A percentile compares a stretch with the other conserved stretches of the same genome.
Evolutionary conservation across 2,329 filamentous ascomycete genomes (phyloP).

Genomic region (Colletotrichum coccodes): DNA sequence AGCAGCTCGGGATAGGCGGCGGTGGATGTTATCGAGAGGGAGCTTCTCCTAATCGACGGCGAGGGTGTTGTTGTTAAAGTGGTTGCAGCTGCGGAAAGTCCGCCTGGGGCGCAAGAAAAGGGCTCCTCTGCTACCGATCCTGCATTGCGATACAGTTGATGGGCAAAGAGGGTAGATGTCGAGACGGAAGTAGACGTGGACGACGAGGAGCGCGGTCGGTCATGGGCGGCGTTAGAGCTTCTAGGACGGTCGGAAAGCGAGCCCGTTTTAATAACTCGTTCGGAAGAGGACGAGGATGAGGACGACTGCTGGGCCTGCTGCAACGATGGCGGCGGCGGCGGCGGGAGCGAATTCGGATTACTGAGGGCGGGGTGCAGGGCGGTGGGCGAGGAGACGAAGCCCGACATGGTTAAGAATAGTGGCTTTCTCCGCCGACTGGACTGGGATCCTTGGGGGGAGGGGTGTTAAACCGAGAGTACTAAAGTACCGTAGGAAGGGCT

Average conservation of each 20-base stretch:
- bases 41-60: conserved; percentile 28
- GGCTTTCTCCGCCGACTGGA: conserved; percentile 23
- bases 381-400: conserved; percentile 54
- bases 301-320: conserved; percentile 1
- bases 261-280: conserved; percentile 39
- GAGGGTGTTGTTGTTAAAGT: conserved; percentile 20
- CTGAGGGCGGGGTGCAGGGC: conserved; percentile 63
- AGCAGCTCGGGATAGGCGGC: conserved; percentile 36
- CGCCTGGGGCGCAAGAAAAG: conserved; percentile 7
- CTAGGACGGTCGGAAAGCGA: conserved; percentile 37
- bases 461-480: background rate
- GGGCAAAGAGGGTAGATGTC: conserved; percentile 25
- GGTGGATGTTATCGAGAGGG: conserved; percentile 33
- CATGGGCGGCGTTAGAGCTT: conserved; percentile 35
- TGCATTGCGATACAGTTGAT: conserved; percentile 34
- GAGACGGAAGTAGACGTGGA: conserved; percentile 26
- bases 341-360: conserved; percentile 43
- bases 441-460: background rate
- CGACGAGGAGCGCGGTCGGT: conserved; percentile 34
- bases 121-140: conserved; percentile 20
- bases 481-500: background rate
- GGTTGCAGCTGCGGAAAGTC: conserved; percentile 22
- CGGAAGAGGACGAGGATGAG: background rate
- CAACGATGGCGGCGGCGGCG: conserved; percentile 31
- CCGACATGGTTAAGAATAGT: conserved; percentile 38